phyloP scores from a whole-genome alignment of 2,329 filamentous ascomycete genomes.

The Macrophomina tecta region DNA sequence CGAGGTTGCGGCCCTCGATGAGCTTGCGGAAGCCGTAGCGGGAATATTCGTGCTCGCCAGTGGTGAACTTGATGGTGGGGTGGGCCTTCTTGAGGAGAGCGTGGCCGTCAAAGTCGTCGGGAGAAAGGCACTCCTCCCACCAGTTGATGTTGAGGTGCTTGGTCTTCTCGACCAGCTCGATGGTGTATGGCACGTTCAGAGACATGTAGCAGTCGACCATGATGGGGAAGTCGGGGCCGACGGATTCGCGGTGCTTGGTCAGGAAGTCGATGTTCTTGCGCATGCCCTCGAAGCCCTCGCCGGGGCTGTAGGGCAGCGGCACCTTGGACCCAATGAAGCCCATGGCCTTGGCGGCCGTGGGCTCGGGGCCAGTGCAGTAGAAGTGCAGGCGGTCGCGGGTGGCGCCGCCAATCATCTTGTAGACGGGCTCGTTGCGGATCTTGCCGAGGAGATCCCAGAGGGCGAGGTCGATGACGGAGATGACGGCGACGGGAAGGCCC shows the following conservation, averaged over 20 bases:
- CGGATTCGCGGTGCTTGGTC: conserved; percentile 78
- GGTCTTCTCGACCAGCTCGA: conserved; percentile 84
- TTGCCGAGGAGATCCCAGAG: conserved; percentile 93
- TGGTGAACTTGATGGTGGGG: conserved; percentile 90
- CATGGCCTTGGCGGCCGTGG: conserved; percentile 78
- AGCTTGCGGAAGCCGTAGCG: conserved; percentile 94
- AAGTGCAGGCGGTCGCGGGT: conserved; percentile 84
- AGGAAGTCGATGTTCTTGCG: conserved; percentile 91
- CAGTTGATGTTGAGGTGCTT: conserved; percentile 89
- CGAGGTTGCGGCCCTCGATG: conserved; percentile 86
- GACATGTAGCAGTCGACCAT: conserved; percentile 99
- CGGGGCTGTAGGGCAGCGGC: conserved; percentile 85
- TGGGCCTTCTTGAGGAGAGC: conserved; percentile 89
- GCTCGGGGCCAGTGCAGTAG: conserved; percentile 92
- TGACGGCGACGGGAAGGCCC: conserved; percentile 85
- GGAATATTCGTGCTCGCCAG: conserved; percentile 94
- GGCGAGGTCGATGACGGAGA: conserved; percentile 91
- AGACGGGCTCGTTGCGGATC: conserved; percentile 89
- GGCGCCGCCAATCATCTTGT: conserved; percentile 91
- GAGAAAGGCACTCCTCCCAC: conserved; percentile 94
- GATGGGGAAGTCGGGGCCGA: conserved; percentile 88
- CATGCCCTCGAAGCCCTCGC: conserved; percentile 81
- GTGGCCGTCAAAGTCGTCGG: conserved; percentile 91
- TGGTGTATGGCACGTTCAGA: conserved; percentile 89
- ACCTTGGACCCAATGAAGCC: conserved; percentile 93